These are phyloP conservation scores for Coniochaeta sp. DNA, from an alignment of 2,329 filamentous ascomycete genomes.

Conservation along the genomic window DNA sequence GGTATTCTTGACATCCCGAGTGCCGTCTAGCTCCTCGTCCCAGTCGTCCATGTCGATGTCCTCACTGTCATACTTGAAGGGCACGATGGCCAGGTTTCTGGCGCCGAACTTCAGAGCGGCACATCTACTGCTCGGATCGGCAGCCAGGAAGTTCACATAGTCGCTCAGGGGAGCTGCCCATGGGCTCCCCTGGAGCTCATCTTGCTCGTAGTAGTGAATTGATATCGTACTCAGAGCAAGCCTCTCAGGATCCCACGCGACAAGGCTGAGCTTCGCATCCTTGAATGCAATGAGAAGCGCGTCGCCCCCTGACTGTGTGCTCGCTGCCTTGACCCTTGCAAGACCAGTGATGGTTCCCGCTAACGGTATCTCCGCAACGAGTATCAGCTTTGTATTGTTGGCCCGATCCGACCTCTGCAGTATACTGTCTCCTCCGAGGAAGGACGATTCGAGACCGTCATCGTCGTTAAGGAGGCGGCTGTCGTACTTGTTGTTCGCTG, in stretches of 20 bases:
- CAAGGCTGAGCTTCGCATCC: conserved; percentile 86
- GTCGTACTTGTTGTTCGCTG: conserved; percentile 43
- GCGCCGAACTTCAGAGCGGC: conserved; percentile 89
- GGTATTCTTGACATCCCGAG: conserved; percentile 45
- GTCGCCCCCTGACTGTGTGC: conserved; percentile 74
- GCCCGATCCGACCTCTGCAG: conserved; percentile 56
- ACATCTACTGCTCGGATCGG: conserved; percentile 88
- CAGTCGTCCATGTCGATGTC: conserved; percentile 90
- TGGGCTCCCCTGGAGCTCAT: conserved; percentile 75
- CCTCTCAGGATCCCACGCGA: conserved; percentile 86
- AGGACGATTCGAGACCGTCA: conserved; percentile 59
- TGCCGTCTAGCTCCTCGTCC: conserved; percentile 73
- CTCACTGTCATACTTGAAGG: conserved; percentile 79
- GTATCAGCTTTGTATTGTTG: conserved; percentile 68
- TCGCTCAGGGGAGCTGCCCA: conserved; percentile 72
- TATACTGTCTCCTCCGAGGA: conserved; percentile 56
- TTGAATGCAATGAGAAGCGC: conserved; percentile 77
- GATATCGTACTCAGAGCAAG: conserved; percentile 80
- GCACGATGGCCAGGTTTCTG: conserved; percentile 85
- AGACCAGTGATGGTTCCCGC: conserved; percentile 81
- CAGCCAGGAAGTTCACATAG: conserved; percentile 73
- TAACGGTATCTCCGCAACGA: conserved; percentile 77
- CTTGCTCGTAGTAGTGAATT: conserved; percentile 96
- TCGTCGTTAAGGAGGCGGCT: conserved; percentile 48
- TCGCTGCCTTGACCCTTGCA: conserved; percentile 65